Conservation (phyloP, 2,329 filamentous ascomycete genomes). For the Penicillium brevicompactum region DNA sequence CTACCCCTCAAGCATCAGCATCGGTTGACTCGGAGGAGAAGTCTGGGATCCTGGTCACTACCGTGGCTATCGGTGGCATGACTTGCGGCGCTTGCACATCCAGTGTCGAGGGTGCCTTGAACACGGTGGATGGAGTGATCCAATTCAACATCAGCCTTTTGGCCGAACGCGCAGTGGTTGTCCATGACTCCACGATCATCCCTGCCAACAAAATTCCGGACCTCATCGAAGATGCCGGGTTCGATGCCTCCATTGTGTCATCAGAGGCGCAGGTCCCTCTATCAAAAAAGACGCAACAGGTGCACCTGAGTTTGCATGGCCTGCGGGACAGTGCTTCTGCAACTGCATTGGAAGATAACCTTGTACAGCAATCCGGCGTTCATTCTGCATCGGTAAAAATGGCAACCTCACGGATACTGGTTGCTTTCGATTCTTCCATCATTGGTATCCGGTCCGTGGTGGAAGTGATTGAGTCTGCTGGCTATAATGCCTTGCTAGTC, state of each 20-base stretch:
- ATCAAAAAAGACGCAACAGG: constrained; percentile 59
- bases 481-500: constrained; percentile 85
- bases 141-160: constrained; percentile 95
- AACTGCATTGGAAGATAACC: constrained; percentile 66
- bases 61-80: constrained; percentile 91
- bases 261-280: constrained; percentile 65
- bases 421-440: constrained; percentile 71
- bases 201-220: constrained; percentile 73
- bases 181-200: constrained; percentile 75
- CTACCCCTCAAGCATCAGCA: constrained; percentile 29
- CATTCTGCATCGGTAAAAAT: constrained; percentile 73
- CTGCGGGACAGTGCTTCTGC: constrained; percentile 72
- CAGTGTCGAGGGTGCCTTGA: constrained; percentile 82
- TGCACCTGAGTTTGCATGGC: constrained; percentile 85
- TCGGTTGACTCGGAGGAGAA: constrained; percentile 38
- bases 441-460: constrained; percentile 82
- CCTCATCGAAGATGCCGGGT: constrained; percentile 86
- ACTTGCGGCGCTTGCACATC: constrained; percentile 96
- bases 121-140: constrained; percentile 72
- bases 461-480: constrained; percentile 75
- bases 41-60: constrained; percentile 65
- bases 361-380: constrained; percentile 70
- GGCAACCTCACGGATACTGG: constrained; percentile 70
- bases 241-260: constrained; percentile 81
- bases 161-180: constrained; percentile 85